phyloP scores from a whole-genome alignment of 1,139 yeast genomes.

The Protomyces inundatus region DNA sequence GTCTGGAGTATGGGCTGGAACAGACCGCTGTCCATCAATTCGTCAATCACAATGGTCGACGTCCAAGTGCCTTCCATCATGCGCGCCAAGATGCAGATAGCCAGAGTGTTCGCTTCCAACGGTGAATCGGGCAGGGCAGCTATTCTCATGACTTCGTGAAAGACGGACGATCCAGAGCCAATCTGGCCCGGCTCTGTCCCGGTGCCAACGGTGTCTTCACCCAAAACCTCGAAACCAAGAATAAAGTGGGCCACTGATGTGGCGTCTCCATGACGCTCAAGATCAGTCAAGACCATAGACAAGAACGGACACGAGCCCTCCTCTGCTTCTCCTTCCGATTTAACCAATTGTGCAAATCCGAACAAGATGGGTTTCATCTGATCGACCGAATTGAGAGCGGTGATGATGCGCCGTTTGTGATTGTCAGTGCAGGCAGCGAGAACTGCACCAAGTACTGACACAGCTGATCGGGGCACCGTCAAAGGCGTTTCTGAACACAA shows the following conservation, averaged over 20 bases:
- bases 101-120: background rate
- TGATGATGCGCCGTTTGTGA: slow-evolving; percentile 2
- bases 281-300: background rate
- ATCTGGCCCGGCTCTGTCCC: slow-evolving; percentile 13
- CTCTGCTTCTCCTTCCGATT: background rate
- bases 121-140: background rate
- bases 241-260: slow-evolving; percentile 4
- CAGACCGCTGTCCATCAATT: background rate
- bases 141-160: background rate
- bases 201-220: background rate
- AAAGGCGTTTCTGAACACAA: background rate
- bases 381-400: slow-evolving; percentile 6
- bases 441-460: background rate
- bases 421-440: background rate
- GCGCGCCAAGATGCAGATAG: background rate
- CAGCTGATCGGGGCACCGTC: background rate
- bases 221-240: slow-evolving; percentile 1
- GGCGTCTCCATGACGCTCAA: background rate
- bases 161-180: slow-evolving; percentile 17
- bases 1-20: no score
- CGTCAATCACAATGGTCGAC: background rate
- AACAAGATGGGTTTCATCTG: slow-evolving; percentile 4
- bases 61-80: background rate
- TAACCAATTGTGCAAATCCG: slow-evolving; percentile 1
- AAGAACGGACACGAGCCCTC: background rate